Conservation (phyloP, 495 filamentous ascomycete species). For the Astrocystis sublimbata region DNA sequence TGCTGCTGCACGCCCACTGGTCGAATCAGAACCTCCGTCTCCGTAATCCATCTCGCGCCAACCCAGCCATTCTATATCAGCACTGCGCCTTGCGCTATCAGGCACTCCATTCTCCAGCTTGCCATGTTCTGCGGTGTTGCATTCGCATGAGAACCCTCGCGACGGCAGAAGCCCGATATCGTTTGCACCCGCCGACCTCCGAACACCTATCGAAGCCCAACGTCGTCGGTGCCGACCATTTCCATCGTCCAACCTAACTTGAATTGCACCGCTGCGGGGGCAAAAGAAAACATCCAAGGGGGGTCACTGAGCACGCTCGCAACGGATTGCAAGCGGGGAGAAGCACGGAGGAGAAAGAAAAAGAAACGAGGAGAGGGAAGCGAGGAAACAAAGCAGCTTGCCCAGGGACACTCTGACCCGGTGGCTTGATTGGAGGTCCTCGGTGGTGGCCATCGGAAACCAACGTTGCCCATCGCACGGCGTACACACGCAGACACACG, state of each 20-base stretch:
- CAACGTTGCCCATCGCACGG: conserved; percentile 1
- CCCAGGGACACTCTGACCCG: not conserved
- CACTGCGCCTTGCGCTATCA: not conserved
- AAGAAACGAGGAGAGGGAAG: conserved; percentile 1
- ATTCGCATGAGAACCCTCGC: not conserved
- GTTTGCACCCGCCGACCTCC: conserved; percentile 5
- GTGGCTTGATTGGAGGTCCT: not conserved
- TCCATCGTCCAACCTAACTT: conserved; percentile 7
- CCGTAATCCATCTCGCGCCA: conserved; percentile 4
- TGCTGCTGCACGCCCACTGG: not conserved
- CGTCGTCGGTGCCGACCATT: conserved; percentile 7
- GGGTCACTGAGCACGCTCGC: conserved; percentile 4
- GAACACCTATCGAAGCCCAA: conserved; percentile 13
- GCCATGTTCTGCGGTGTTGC: not conserved
- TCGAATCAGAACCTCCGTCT: conserved; percentile 12
- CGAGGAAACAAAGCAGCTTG: conserved; percentile 4
- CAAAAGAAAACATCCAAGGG: conserved; percentile 15
- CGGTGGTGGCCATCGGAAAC: not conserved
- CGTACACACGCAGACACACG: too few relatives aligned
- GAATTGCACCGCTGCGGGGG: conserved; percentile 21
- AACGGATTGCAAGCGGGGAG: conserved; percentile 6
- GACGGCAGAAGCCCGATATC: conserved; percentile 7
- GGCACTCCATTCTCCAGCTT: not conserved
- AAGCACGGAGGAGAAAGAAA: conserved; percentile 9
- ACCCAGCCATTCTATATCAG: not conserved